phyloP scores from a whole-genome alignment of 805 yeast species.

The Metschnikowia lunata region DNA sequence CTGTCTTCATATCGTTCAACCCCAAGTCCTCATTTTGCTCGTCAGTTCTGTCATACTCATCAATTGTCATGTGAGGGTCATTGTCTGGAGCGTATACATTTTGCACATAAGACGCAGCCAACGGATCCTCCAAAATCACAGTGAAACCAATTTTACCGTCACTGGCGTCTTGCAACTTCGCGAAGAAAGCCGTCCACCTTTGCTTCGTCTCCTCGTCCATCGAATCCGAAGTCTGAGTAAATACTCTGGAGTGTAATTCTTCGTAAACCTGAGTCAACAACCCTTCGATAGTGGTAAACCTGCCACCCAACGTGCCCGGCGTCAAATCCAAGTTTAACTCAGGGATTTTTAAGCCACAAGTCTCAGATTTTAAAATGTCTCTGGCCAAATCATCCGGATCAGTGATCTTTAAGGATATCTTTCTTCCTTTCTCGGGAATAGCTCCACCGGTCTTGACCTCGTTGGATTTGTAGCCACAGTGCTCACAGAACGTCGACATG shows the following conservation, averaged over 20 bases:
- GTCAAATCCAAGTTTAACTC: conserved; percentile 87
- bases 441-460: conserved; percentile 99
- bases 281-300: conserved; percentile 97
- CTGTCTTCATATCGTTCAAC: conserved; percentile 50
- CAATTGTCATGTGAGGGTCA: conserved; percentile 92
- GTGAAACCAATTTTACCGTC: conserved; percentile 83
- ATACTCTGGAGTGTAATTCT: conserved; percentile 81
- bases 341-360: conserved; percentile 81
- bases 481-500: conserved; percentile 90
- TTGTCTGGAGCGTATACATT: conserved; percentile 98
- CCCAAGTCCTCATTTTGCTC: conserved; percentile 94
- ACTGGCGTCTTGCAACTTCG: conserved; percentile 67
- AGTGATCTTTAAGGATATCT: conserved; percentile 65
- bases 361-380: conserved; percentile 91
- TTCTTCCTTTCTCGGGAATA: conserved; percentile 80
- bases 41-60: conserved; percentile 83
- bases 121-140: conserved; percentile 85
- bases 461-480: conserved; percentile 93
- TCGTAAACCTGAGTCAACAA: conserved; percentile 82
- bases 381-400: conserved; percentile 92
- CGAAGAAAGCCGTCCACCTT: conserved; percentile 83
- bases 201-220: conserved; percentile 74
- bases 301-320: conserved; percentile 96
- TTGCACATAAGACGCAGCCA: conserved; percentile 93
- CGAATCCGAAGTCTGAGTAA: conserved; percentile 82